phyloP scores from a whole-genome alignment of 768 basidiomycete species.

The Clavaria fumosa region DNA sequence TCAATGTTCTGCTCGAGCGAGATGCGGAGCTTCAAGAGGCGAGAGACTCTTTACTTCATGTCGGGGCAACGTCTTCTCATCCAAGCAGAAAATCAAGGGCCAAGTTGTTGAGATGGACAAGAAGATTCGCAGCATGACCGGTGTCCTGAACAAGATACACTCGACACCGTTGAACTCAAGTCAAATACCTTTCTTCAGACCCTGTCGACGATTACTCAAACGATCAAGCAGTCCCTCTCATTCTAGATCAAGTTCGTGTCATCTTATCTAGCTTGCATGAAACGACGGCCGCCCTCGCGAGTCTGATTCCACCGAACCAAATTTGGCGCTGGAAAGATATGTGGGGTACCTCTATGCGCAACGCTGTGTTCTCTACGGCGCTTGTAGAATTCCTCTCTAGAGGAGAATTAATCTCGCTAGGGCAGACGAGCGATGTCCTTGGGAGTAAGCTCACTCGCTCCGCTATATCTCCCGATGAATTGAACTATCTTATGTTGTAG shows the following conservation, averaged over 20 bases:
- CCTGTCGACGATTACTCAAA: slow-evolving; percentile 7
- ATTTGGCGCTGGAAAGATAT: slow-evolving; percentile 79
- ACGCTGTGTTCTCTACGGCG: slow-evolving; percentile 48
- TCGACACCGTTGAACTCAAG: slow-evolving; percentile 48
- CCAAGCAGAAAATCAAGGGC: slow-evolving; percentile 77
- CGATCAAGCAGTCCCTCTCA: slow-evolving; percentile 33
- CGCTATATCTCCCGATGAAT: not conserved
- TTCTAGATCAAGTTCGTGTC: slow-evolving; percentile 43
- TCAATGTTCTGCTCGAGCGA: slow-evolving; percentile 44
- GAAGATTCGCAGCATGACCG: slow-evolving; percentile 55
- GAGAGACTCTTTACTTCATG: slow-evolving; percentile 2
- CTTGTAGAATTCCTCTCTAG: slow-evolving; percentile 48
- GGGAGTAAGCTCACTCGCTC: slow-evolving; percentile 41
- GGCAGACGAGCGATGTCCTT: slow-evolving; percentile 34
- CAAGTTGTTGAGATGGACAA: slow-evolving; percentile 63
- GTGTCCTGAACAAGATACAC: slow-evolving; percentile 66
- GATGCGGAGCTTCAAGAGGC: slow-evolving; percentile 58
- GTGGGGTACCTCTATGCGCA: slow-evolving; percentile 60
- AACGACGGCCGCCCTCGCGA: slow-evolving; percentile 34
- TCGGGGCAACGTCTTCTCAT: not conserved
- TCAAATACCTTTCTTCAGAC: slow-evolving; percentile 20
- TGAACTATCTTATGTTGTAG: slow-evolving; percentile 22
- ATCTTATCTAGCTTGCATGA: slow-evolving; percentile 39
- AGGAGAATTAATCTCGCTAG: slow-evolving; percentile 42
- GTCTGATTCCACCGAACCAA: slow-evolving; percentile 50